Percentiles rank a stretch among this genome's conserved stretches.
Evolutionary conservation across 2,329 filamentous ascomycete species (phyloP).

Genomic region (Sarocladium oryzae): DNA sequence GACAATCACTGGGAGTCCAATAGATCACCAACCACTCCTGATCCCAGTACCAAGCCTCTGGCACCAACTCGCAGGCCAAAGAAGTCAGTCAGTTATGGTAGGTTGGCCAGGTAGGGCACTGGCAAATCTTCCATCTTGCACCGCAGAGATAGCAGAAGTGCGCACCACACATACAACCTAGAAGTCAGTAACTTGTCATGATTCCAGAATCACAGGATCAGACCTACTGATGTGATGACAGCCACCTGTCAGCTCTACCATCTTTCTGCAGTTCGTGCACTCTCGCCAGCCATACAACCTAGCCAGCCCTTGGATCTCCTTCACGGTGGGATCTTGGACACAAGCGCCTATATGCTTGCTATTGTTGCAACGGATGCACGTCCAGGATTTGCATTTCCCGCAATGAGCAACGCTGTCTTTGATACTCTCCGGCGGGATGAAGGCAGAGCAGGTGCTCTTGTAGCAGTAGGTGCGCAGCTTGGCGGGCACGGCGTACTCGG

Average conservation of each 20-base stretch:
- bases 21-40: too few relatives aligned
- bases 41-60: too few relatives aligned
- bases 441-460: not conserved
- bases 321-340: slow-evolving; percentile 32
- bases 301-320: slow-evolving; percentile 35
- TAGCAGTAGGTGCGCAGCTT: slow-evolving; percentile 46
- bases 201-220: not conserved
- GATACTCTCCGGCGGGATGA: slow-evolving; percentile 18
- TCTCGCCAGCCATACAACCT: slow-evolving; percentile 41
- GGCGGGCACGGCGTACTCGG: slow-evolving; percentile 37
- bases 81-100: too few relatives aligned
- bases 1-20: too few relatives aligned
- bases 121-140: too few relatives aligned
- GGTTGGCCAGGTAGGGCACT: too few relatives aligned
- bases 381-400: slow-evolving; percentile 31
- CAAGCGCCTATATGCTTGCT: slow-evolving; percentile 40
- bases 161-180: not conserved
- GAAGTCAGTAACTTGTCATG: not conserved
- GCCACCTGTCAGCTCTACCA: slow-evolving; percentile 43
- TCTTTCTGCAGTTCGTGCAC: slow-evolving; percentile 36
- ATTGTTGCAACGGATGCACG: slow-evolving; percentile 46
- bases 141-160: not conserved
- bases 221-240: slow-evolving; percentile 51
- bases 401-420: slow-evolving; percentile 32
- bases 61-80: too few relatives aligned